Conservation (phyloP, 768 basidiomycete species). For the Suillus tomentosus region DNA sequence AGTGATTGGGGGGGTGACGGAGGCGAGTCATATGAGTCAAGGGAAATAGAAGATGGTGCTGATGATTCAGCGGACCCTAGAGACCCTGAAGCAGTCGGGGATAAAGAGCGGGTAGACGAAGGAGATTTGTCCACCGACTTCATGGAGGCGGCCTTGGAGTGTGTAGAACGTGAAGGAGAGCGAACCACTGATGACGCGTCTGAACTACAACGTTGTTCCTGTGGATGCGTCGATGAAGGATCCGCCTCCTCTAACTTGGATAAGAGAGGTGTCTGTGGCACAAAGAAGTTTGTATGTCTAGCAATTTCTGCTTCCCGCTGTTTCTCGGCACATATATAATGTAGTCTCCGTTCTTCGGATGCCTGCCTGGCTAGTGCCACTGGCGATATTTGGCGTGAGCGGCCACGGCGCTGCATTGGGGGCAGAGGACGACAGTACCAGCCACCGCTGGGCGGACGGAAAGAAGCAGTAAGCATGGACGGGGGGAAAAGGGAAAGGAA, state of each 20-base stretch:
- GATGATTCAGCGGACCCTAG: conserved; percentile 14
- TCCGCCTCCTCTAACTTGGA: conserved; percentile 12
- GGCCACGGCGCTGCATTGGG: conserved; percentile 37
- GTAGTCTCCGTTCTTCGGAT: conserved; percentile 40
- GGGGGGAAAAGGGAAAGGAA: conserved; percentile 12
- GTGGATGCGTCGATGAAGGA: background rate
- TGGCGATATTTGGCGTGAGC: conserved; percentile 43
- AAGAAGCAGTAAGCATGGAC: conserved; percentile 27
- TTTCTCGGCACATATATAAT: conserved; percentile 15
- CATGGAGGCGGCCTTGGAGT: background rate
- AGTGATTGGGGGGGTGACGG: conserved; percentile 46
- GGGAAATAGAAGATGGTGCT: conserved; percentile 28
- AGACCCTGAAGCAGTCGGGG: conserved; percentile 27
- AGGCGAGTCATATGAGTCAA: conserved; percentile 49
- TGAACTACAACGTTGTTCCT: background rate
- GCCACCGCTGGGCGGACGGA: conserved; percentile 24
- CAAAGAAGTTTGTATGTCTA: conserved; percentile 6
- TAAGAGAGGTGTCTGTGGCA: conserved; percentile 7
- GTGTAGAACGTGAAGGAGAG: conserved; percentile 7
- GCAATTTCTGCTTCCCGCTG: conserved; percentile 11
- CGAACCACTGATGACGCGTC: background rate
- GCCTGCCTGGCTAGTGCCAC: conserved; percentile 46
- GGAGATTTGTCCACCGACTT: conserved; percentile 5
- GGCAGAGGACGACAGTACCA: conserved; percentile 28
- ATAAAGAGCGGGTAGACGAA: conserved; percentile 20